Percentiles rank a stretch among this genome's conserved stretches.
These are phyloP conservation scores for Ascoidea rubescens DNA, from an alignment of 805 yeast genomes.

Conservation along the genomic window DNA sequence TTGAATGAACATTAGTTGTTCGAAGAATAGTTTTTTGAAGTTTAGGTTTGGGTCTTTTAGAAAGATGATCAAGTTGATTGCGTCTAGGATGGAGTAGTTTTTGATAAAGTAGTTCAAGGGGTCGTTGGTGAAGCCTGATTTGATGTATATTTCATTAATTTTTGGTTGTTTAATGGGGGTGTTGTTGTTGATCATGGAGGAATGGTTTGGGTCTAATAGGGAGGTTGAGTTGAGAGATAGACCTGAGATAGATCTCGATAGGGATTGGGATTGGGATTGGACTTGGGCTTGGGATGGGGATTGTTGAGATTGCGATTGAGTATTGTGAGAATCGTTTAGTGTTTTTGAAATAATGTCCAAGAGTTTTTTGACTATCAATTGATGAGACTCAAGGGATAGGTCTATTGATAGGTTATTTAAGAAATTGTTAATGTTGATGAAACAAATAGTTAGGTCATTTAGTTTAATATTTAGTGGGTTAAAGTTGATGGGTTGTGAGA, in stretches of 20 bases:
- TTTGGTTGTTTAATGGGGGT: conserved; percentile 1
- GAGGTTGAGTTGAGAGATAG: not conserved
- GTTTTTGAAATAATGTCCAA: not conserved
- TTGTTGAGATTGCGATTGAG: not conserved
- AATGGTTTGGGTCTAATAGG: conserved; percentile 3
- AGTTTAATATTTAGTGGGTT: conserved; percentile 2
- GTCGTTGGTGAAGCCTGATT: conserved; percentile 32
- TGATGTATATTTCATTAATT: conserved; percentile 16
- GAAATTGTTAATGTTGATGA: conserved; percentile 1
- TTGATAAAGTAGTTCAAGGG: conserved; percentile 28
- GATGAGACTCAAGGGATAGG: not conserved
- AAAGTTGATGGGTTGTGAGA: conserved; percentile 12
- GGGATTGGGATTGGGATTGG: not conserved
- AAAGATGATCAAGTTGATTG: conserved; percentile 40
- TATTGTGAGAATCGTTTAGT: not conserved
- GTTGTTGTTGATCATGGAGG: conserved; percentile 2
- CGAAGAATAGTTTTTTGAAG: conserved; percentile 48
- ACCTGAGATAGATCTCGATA: not conserved
- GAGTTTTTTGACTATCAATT: no score
- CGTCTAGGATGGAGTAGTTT: conserved; percentile 33
- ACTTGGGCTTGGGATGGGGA: not conserved
- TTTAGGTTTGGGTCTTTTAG: conserved; percentile 41
- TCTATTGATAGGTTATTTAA: not conserved
- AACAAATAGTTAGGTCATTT: conserved; percentile 1
- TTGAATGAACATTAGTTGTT: conserved; percentile 50